A percentile compares a stretch with the other conserved stretches of the same genome.
Evolutionary conservation across 108 stramenopile species (phyloP).

Genomic region (Cyclotella distinguenda): DNA sequence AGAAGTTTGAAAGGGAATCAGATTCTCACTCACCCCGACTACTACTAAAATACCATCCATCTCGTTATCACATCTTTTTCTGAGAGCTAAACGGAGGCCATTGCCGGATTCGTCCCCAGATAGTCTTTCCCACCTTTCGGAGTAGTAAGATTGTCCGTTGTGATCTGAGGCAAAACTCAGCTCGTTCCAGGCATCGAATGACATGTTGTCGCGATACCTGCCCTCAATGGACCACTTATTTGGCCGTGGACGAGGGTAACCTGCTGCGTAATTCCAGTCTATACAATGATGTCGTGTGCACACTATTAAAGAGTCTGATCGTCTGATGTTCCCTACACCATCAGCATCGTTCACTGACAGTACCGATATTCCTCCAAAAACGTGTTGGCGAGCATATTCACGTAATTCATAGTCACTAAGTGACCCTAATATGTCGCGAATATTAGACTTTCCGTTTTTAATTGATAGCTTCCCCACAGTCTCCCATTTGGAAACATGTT

Average conservation of each 20-base stretch:
- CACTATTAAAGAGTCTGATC: slow-evolving; percentile 9
- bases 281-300: slow-evolving; percentile 87
- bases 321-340: slow-evolving; percentile 15
- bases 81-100: slow-evolving; percentile 50
- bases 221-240: slow-evolving; percentile 90
- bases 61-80: slow-evolving; percentile 28
- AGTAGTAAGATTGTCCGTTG: slow-evolving; percentile 78
- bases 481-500: slow-evolving; percentile 39
- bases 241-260: slow-evolving; percentile 66
- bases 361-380: slow-evolving; percentile 81
- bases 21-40: slow-evolving; percentile 48
- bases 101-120: slow-evolving; percentile 36
- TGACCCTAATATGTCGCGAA: slow-evolving; percentile 38
- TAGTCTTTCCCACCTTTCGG: slow-evolving; percentile 82
- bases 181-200: slow-evolving; percentile 71
- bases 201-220: slow-evolving; percentile 4
- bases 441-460: background rate
- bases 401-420: slow-evolving; percentile 63
- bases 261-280: slow-evolving; percentile 87
- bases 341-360: slow-evolving; percentile 12
- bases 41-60: slow-evolving; percentile 63
- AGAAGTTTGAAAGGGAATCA: background rate
- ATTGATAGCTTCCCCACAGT: background rate
- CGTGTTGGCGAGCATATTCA: slow-evolving; percentile 81
- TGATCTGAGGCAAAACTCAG: slow-evolving; percentile 79